Percentiles rank a stretch among this genome's conserved stretches.
These are phyloP conservation scores for Boletales sp. DNA, from an alignment of 768 basidiomycete species.

Conservation along the genomic window DNA sequence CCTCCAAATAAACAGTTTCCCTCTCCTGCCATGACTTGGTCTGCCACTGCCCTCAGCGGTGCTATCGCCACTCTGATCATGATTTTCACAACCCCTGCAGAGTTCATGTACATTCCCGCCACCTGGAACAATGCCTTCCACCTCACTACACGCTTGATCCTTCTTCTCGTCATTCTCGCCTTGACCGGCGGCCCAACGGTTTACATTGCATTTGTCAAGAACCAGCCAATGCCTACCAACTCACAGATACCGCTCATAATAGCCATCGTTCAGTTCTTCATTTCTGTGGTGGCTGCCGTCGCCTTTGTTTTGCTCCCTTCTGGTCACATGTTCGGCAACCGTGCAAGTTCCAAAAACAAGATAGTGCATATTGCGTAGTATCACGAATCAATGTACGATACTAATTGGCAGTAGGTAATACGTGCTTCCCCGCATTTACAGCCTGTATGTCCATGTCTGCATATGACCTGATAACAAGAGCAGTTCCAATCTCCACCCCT, in stretches of 20 bases:
- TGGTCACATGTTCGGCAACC: constrained; percentile 97
- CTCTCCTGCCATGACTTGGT: constrained; percentile 90
- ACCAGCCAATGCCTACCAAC: constrained; percentile 42
- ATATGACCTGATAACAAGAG: no score
- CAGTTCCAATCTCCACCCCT: no score
- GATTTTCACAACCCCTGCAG: constrained; percentile 89
- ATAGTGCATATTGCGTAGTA: no score
- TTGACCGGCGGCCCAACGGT: constrained; percentile 92
- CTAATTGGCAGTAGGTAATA: no score
- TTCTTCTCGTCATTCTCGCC: constrained; percentile 88
- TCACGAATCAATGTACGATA: no score
- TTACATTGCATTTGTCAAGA: constrained; percentile 86
- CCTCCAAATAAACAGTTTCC: constrained; percentile 62
- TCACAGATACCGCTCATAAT: constrained; percentile 83
- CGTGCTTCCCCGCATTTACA: no score
- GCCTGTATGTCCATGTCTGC: no score
- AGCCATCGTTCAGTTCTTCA: constrained; percentile 90
- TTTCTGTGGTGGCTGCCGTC: constrained; percentile 80
- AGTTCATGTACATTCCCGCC: constrained; percentile 96
- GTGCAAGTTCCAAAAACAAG: no score
- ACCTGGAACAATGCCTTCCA: constrained; percentile 99
- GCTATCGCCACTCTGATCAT: constrained; percentile 92
- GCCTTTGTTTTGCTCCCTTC: constrained; percentile 89
- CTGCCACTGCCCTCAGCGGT: constrained; percentile 92
- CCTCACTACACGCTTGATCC: constrained; percentile 87